Conservation (phyloP, 1,139 yeast genomes). For the Saccharomyces hybrid region DNA sequence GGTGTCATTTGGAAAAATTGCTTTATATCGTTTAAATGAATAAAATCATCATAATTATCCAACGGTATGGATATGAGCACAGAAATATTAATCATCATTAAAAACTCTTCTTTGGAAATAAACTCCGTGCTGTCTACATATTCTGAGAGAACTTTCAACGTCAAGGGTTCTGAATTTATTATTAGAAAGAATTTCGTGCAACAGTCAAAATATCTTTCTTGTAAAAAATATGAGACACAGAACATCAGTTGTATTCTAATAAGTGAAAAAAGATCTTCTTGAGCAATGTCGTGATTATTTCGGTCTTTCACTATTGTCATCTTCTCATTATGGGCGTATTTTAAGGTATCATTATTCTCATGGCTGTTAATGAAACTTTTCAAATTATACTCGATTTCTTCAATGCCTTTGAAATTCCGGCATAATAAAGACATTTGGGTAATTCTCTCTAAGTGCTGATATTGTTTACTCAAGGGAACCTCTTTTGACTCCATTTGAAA, state of each 20-base stretch:
- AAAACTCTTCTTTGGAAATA: slow-evolving; percentile 17
- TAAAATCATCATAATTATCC: slow-evolving; percentile 24
- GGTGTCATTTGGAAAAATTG: slow-evolving; percentile 13
- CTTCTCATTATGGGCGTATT: background rate
- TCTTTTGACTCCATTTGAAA: slow-evolving; percentile 13
- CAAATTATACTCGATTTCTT: slow-evolving; percentile 21
- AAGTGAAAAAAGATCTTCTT: slow-evolving; percentile 12
- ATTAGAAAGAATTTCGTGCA: slow-evolving; percentile 17
- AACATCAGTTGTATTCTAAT: slow-evolving; percentile 16
- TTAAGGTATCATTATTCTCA: background rate
- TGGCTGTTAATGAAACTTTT: slow-evolving; percentile 6
- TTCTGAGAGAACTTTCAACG: background rate
- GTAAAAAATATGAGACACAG: slow-evolving; percentile 17
- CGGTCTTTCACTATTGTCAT: background rate
- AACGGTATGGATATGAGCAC: slow-evolving; percentile 24
- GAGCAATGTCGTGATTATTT: background rate
- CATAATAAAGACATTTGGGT: slow-evolving; percentile 16
- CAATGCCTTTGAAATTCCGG: slow-evolving; percentile 17
- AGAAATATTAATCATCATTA: slow-evolving; percentile 20
- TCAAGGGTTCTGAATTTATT: slow-evolving; percentile 12
- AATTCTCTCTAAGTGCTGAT: slow-evolving; percentile 14
- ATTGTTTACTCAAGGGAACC: slow-evolving; percentile 7
- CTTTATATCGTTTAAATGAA: slow-evolving; percentile 15
- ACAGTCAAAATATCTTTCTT: slow-evolving; percentile 23
- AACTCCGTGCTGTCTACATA: slow-evolving; percentile 4